Conservation (phyloP, 2,329 filamentous ascomycete species). For the Colletotrichum sp. region DNA sequence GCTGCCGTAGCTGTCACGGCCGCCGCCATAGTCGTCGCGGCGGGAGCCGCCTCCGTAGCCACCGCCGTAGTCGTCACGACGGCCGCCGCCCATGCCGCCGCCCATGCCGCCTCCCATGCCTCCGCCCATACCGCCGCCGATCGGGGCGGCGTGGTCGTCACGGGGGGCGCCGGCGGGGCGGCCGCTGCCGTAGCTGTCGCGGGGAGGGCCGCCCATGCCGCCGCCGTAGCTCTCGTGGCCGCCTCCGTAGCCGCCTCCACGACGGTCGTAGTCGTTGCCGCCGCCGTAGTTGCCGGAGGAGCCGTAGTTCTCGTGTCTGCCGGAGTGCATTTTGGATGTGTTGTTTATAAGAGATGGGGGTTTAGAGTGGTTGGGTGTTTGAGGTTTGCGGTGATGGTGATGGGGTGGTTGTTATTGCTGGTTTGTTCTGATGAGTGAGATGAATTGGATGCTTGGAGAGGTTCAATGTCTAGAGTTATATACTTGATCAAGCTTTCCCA, state of each 20-base stretch:
- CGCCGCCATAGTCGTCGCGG: not conserved
- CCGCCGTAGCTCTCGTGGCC: not conserved
- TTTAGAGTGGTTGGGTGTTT: not conserved
- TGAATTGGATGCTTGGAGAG: not conserved
- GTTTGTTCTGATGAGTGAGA: not conserved
- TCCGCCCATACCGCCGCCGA: not conserved
- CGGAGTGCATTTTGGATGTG: not conserved
- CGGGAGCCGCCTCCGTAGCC: not conserved
- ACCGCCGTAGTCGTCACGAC: not conserved
- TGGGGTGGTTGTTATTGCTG: not conserved
- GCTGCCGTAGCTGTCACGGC: not conserved
- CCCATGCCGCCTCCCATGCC: not conserved
- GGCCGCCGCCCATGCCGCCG: not conserved
- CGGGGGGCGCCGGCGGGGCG: no score
- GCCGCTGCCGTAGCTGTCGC: not conserved
- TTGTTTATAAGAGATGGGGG: not conserved
- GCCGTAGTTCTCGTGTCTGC: constrained; percentile 18
- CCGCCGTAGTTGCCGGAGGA: constrained; percentile 8
- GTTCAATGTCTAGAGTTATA: not conserved
- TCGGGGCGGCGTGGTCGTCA: no score
- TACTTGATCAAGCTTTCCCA: not conserved
- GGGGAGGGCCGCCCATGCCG: not conserved
- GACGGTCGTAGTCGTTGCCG: not conserved
- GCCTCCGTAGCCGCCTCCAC: not conserved
- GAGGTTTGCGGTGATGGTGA: not conserved